These are phyloP conservation scores for Colletotrichum lentis DNA, from an alignment of 2,329 filamentous ascomycete genomes.

Conservation along the genomic window DNA sequence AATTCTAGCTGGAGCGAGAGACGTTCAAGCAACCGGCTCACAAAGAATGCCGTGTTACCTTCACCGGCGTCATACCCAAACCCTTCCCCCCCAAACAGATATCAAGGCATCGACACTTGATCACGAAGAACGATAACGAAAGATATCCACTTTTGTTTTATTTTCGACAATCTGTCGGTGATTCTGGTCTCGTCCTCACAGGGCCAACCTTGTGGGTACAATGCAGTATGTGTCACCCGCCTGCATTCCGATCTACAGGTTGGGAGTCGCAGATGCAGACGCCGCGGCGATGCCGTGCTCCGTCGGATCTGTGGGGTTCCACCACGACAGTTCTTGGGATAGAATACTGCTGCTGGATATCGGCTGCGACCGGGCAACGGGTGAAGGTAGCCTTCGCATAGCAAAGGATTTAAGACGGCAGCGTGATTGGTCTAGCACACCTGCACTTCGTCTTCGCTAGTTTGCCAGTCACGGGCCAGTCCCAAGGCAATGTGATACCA, in stretches of 20 bases:
- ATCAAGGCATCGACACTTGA: background rate
- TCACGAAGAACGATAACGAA: slow-evolving; percentile 4
- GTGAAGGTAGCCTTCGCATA: too few species aligned
- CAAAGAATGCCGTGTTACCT: background rate
- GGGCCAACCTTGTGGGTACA: background rate
- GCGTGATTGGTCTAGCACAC: background rate
- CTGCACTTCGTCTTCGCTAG: background rate
- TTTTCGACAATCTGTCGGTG: background rate
- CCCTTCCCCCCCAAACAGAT: background rate
- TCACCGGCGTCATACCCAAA: background rate
- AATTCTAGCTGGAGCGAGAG: background rate
- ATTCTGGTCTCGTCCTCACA: background rate
- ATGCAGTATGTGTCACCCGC: background rate
- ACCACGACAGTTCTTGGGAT: background rate
- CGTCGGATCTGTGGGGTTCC: too few species aligned
- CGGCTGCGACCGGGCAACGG: background rate
- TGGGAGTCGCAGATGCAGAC: background rate
- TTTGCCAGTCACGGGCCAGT: background rate
- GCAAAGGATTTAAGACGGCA: background rate
- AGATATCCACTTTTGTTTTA: background rate
- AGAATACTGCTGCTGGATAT: background rate
- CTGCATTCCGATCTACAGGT: background rate
- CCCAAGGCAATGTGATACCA: background rate
- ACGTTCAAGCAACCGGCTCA: background rate
- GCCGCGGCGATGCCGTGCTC: background rate